phyloP scores from a whole-genome alignment of 176 grass and related monocot genomes.

The Sorghum bicolor region Sorghum_bicolor_NCBIv3 NC_012875.2:45753001-45753500 shows the following conservation, averaged over 20 bases:
- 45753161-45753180: not conserved
- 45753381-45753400: not conserved
- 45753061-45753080: not conserved
- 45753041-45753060: not conserved
- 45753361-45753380: not conserved
- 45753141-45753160: not conserved
- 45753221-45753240: too few species aligned
- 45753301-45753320: not conserved
- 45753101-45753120: not conserved
- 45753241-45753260: too few species aligned
- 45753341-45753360: not conserved
- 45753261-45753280: not conserved
- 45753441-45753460: not conserved
- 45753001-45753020: not conserved
- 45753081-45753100: not conserved
- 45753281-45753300: not conserved
- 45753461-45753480: not conserved
- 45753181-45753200: not conserved
- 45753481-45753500: too few species aligned
- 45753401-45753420: not conserved
- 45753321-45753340: too few species aligned
- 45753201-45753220: too few species aligned
- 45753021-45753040: not conserved
- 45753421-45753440: not conserved
- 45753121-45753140: not conserved